Evolutionary conservation across 1,284 basidiomycete genomes (phyloP), one percentile per base, ranked within the genome.

Genomic region (Lentinula novae-zelandiae): DNA sequence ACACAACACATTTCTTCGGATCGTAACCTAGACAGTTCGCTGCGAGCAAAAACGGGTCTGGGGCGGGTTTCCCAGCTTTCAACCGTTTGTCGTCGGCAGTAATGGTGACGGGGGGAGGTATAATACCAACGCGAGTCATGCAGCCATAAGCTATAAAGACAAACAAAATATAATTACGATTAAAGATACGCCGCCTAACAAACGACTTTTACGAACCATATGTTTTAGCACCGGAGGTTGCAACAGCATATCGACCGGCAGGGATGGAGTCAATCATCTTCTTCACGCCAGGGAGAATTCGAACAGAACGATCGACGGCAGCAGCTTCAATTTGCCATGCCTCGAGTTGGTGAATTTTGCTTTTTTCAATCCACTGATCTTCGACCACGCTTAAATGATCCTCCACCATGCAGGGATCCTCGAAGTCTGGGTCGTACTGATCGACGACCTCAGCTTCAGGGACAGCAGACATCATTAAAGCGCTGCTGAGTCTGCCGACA

Each of bases 11-110:
- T 17, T 78, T 76, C 59, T 74, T 72, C 13, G 84, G 79, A 13
- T 79, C 73, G 68, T 78, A 89, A 1, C 89, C 89, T 60, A 92
- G 83, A 70, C 87, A 86, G 65, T 84, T 72, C 4, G 89, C 89
- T 4, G 89, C 89, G 60, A 90, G 83, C 62, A 91, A 78, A 81
- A 90, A 91, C 0, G 89, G 88, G 70, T 90, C 86, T 5, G 87
- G 87, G 22, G 84, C 82, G 51, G 87, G 87, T 73, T 89, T 87
- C 50, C 84, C 84, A 0, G 82, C 82, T 68, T 83, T 83, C 65
- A 86, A 76, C 48, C 84, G 83, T 67, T 82, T 84, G 76, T 92
- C 90, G 70, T 92, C 89, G 42, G 89, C 89, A 17, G 90, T 92
- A 72, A 92, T 89, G 31, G 89, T 91, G 38, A 92, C 83, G 42